Conservation (phyloP, 805 yeast genomes). For the Kodamaea kaohsiungensis region DNA sequence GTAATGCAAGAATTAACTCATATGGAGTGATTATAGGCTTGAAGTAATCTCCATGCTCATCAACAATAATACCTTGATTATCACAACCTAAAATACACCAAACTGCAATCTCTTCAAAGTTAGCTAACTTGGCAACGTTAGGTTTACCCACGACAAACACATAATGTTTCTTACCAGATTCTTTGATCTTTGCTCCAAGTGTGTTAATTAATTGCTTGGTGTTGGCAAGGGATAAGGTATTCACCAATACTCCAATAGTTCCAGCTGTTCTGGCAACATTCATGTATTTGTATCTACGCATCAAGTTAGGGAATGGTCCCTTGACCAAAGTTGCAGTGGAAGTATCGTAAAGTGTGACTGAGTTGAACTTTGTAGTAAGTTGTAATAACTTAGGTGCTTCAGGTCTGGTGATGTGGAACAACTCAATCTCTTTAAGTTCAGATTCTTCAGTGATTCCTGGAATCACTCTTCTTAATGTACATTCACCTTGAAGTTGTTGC, state of each 20-base stretch:
- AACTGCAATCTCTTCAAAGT: conserved; percentile 88
- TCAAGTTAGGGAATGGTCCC: conserved; percentile 77
- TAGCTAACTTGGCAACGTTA: conserved; percentile 94
- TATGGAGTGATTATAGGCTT: conserved; percentile 94
- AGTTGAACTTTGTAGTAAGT: conserved; percentile 67
- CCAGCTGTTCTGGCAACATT: conserved; percentile 88
- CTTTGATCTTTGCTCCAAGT: conserved; percentile 59
- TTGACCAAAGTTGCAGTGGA: conserved; percentile 25
- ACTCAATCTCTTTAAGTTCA: conserved; percentile 39
- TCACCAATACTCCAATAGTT: conserved; percentile 87
- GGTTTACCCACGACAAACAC: conserved; percentile 97
- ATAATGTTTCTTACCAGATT: conserved; percentile 88
- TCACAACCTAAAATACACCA: conserved; percentile 97
- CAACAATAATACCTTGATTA: conserved; percentile 87
- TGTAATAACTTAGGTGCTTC: conserved; percentile 77
- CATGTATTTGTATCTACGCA: conserved; percentile 83
- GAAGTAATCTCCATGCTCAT: conserved; percentile 74
- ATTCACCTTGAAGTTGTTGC: conserved; percentile 15
- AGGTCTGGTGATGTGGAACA: conserved; percentile 75
- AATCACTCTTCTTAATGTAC: conserved; percentile 21
- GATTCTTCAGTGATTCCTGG: conserved; percentile 20
- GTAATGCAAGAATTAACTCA: conserved; percentile 80
- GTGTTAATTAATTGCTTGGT: conserved; percentile 66
- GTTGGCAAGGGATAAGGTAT: conserved; percentile 79
- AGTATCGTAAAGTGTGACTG: conserved; percentile 54